Evolutionary conservation across 2,329 filamentous ascomycete species (phyloP).

Genomic region (Emmonsia crescens): DNA sequence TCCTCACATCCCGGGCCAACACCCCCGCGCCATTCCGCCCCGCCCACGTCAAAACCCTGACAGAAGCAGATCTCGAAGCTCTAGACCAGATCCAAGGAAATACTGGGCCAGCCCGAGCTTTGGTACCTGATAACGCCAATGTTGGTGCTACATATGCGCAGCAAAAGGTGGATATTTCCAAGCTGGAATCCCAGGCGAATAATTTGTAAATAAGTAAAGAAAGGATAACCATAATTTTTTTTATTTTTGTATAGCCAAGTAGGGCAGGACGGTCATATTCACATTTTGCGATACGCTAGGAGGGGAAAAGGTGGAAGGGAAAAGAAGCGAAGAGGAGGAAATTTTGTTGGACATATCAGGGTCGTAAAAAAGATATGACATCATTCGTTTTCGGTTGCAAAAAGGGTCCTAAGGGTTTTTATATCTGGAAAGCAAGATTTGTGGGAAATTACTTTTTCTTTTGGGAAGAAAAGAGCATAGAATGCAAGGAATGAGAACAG

Average conservation of each 20-base stretch:
- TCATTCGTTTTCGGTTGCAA: too few relatives aligned
- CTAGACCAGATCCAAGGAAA: slow-evolving; percentile 27
- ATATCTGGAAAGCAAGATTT: too few relatives aligned
- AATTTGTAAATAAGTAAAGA: slow-evolving; percentile 3
- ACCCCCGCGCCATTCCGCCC: slow-evolving; percentile 55
- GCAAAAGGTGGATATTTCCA: slow-evolving; percentile 14
- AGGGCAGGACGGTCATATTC: too few relatives aligned
- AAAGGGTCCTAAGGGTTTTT: too few relatives aligned
- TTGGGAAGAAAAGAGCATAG: too few relatives aligned
- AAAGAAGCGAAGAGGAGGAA: too few relatives aligned
- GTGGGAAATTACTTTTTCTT: too few relatives aligned
- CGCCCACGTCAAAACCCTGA: slow-evolving; percentile 43
- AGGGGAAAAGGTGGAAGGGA: too few relatives aligned
- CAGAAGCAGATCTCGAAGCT: slow-evolving; percentile 34
- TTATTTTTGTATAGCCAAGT: not conserved
- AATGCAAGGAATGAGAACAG: too few relatives aligned
- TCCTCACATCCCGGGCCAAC: slow-evolving; percentile 57
- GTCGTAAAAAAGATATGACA: too few relatives aligned
- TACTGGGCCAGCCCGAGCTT: slow-evolving; percentile 12
- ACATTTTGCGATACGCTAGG: too few relatives aligned
- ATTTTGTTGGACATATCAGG: too few relatives aligned
- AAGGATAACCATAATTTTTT: not conserved
- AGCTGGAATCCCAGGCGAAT: slow-evolving; percentile 12
- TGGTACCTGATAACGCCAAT: slow-evolving; percentile 9
- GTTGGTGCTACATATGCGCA: slow-evolving; percentile 4